Evolutionary conservation across 1,139 yeast species (phyloP), one percentile per base, ranked within the genome.

Genomic region (Pichia sp.): DNA sequence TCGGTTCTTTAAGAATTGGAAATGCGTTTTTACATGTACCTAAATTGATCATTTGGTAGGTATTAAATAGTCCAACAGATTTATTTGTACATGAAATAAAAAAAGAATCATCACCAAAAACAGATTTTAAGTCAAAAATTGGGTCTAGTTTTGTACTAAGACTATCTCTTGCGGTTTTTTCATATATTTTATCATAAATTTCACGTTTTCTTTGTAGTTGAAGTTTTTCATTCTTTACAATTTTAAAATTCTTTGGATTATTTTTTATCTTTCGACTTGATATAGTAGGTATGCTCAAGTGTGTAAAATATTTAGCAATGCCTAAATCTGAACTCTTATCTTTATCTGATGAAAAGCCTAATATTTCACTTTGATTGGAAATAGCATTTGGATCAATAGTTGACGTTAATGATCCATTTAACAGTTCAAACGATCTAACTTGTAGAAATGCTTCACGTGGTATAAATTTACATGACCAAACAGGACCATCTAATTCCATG

Each of bases 401-500:
- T 23, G 43, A 18, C 15, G 37, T 13, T 12, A 63, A 61, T 6
- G 61, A 55, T 4, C 84, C 83, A 4, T 77, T 72, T 46, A 79
- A 68, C 15, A 74, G 75, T 22, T 65, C 59, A 3, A 80, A 54
- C 2, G 77, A 70, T 25, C 66, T 63, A 1, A 82, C 87, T 15
- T 67, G 67, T 49, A 71, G 69, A 64, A 83, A 82, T 53, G 65
- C 70, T 6, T 55, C 54, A 1, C 69, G 61, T 15, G 63, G 59
- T 1, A 81, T 61, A 1, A 71, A 69, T 43, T 68, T 29, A 12
- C 44, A 35, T 12, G 50, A 26, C 52, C 52, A 49, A 69, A 13
- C 72, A 64, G 1, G 85, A 73, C 87, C 88, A 81, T 45, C 77
- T 78, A 52, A 73, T 76, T 43, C 57, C 20, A 38, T 26, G 3